A percentile compares a stretch with the other conserved stretches of the same genome.
These are phyloP conservation scores for Chaetomium strumarium DNA, from an alignment of 2,329 filamentous ascomycete genomes.

Conservation along the genomic window DNA sequence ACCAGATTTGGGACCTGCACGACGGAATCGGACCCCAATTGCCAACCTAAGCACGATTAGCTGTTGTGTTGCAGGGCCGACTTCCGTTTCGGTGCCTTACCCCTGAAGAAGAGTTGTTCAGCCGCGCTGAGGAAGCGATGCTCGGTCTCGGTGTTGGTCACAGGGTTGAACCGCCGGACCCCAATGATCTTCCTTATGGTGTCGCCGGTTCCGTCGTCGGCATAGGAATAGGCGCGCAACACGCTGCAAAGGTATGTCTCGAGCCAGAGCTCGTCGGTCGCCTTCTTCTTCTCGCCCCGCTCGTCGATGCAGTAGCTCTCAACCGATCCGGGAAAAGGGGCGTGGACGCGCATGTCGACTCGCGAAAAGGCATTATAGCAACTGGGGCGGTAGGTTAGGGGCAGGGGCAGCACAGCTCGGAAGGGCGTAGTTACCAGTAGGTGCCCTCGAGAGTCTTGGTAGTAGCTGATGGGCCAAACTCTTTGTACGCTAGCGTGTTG, in stretches of 20 bases:
- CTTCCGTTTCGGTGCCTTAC: slow-evolving; percentile 68
- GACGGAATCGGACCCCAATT: slow-evolving; percentile 91
- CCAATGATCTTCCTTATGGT: slow-evolving; percentile 95
- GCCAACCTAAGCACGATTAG: slow-evolving; percentile 60
- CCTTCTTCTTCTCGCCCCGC: slow-evolving; percentile 86
- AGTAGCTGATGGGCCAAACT: slow-evolving; percentile 66
- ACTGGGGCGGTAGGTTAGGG: slow-evolving; percentile 31
- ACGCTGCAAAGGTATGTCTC: slow-evolving; percentile 97
- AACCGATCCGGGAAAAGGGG: slow-evolving; percentile 92
- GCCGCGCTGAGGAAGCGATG: slow-evolving; percentile 93
- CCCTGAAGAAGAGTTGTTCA: slow-evolving; percentile 90
- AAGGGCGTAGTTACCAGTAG: slow-evolving; percentile 62
- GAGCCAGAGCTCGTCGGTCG: slow-evolving; percentile 90
- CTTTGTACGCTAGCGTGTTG: slow-evolving; percentile 90
- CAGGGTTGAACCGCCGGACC: slow-evolving; percentile 93
- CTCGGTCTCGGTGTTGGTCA: slow-evolving; percentile 96
- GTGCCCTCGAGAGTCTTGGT: slow-evolving; percentile 90
- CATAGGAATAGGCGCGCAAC: slow-evolving; percentile 89
- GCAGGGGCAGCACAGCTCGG: no score
- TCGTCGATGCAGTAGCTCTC: slow-evolving; percentile 98
- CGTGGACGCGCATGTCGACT: slow-evolving; percentile 96
- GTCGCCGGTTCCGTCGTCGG: slow-evolving; percentile 89
- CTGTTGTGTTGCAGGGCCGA: no score
- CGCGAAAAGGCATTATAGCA: slow-evolving; percentile 99
- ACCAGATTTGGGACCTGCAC: slow-evolving; percentile 97